These are phyloP conservation scores for Inga laurina DNA, from an alignment of 306 rosid genomes.

Conservation along the genomic window DNA sequence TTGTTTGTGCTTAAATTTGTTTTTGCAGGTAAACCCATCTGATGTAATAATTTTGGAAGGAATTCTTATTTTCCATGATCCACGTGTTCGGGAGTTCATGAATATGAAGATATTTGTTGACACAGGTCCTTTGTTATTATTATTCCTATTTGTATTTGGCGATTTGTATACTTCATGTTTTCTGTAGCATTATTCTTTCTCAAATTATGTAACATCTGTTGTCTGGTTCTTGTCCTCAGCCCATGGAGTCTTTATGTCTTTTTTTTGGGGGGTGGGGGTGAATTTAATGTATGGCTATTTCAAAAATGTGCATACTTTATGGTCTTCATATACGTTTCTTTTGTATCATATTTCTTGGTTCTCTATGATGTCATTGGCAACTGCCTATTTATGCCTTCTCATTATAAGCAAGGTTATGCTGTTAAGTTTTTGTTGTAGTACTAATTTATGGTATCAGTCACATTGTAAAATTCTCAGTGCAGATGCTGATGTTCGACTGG, in stretches of 20 bases:
- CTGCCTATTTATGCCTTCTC: not conserved
- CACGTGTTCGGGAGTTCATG: conserved; percentile 89
- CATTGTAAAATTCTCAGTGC: conserved; percentile 87
- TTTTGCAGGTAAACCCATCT: conserved; percentile 84
- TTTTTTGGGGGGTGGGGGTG: not conserved
- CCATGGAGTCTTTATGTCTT: not conserved
- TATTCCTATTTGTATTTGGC: conserved; percentile 22
- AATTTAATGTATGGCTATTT: conserved; percentile 7
- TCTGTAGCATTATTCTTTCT: conserved; percentile 4
- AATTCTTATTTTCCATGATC: conserved; percentile 94
- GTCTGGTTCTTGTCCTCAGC: conserved; percentile 13
- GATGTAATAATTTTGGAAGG: conserved; percentile 98
- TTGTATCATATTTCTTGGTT: conserved; percentile 1
- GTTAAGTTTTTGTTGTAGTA: conserved; percentile 23
- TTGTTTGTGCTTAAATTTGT: conserved; percentile 16
- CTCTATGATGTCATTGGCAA: conserved; percentile 7
- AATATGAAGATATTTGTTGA: conserved; percentile 99
- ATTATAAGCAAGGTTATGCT: conserved; percentile 20
- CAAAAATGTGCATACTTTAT: conserved; percentile 1
- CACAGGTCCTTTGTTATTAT: conserved; percentile 79
- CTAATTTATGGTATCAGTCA: conserved; percentile 61
- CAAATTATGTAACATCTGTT: conserved; percentile 11
- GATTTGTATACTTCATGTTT: conserved; percentile 6
- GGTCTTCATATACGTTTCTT: not conserved
- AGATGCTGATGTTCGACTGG: conserved; percentile 99